Conservation (phyloP, 2,329 filamentous ascomycete species). For the Fusarium euwallaceae region DNA sequence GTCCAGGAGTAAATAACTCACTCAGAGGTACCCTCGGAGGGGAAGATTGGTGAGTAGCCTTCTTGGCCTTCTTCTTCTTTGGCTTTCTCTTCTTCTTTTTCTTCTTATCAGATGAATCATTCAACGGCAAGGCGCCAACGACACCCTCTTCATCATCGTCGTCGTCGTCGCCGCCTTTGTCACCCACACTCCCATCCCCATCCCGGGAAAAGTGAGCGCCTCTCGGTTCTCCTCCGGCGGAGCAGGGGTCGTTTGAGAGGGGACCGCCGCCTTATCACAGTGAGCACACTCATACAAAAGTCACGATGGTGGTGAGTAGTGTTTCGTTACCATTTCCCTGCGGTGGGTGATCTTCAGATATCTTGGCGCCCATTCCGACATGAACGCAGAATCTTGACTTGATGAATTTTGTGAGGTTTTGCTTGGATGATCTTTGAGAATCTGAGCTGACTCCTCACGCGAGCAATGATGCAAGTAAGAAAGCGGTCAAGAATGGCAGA, state of each 20-base stretch:
- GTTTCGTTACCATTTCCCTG: slow-evolving; percentile 49
- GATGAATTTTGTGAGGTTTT: slow-evolving; percentile 4
- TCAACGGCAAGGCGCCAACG: slow-evolving; percentile 40
- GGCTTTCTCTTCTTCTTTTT: slow-evolving; percentile 47
- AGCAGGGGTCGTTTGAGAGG: slow-evolving; percentile 29
- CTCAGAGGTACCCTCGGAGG: slow-evolving; percentile 51
- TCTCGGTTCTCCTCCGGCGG: slow-evolving; percentile 56
- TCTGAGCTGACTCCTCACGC: slow-evolving; percentile 15
- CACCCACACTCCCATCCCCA: slow-evolving; percentile 57
- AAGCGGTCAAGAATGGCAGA: slow-evolving; percentile 28
- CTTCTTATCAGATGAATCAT: slow-evolving; percentile 34
- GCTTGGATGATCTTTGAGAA: background rate
- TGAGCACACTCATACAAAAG: slow-evolving; percentile 12
- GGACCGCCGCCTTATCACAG: slow-evolving; percentile 36
- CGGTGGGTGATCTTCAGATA: slow-evolving; percentile 52
- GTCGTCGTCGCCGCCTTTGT: slow-evolving; percentile 48
- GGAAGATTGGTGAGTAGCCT: slow-evolving; percentile 46
- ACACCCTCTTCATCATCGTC: slow-evolving; percentile 45
- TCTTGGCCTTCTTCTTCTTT: slow-evolving; percentile 46
- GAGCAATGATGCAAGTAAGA: slow-evolving; percentile 1
- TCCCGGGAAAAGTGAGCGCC: slow-evolving; percentile 57
- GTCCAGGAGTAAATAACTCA: slow-evolving; percentile 47
- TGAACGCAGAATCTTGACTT: slow-evolving; percentile 35
- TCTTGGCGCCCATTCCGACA: slow-evolving; percentile 58
- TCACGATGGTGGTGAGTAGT: background rate